Conservation (phyloP, 1,139 yeast species). For the Torulaspora globosa region DNA sequence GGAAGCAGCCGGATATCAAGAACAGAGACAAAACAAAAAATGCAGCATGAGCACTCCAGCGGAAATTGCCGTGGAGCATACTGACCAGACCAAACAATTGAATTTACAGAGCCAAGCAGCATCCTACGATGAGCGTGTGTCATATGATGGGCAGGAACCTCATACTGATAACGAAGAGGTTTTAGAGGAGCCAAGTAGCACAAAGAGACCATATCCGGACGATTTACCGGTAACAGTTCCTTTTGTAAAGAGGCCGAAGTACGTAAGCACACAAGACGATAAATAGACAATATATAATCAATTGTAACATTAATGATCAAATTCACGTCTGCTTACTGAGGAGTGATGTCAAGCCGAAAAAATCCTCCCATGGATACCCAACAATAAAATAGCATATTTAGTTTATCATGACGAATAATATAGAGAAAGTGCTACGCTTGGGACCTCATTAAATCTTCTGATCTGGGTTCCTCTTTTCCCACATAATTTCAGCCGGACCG, state of each 20-base stretch:
- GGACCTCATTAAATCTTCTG: constrained; percentile 14
- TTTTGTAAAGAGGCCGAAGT: constrained; percentile 4
- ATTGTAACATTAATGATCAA: constrained; percentile 1
- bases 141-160: constrained; percentile 3
- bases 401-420: constrained; percentile 1
- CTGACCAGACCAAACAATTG: not conserved
- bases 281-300: constrained; percentile 3
- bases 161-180: constrained; percentile 4
- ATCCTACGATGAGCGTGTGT: constrained; percentile 5
- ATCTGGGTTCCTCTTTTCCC: constrained; percentile 57
- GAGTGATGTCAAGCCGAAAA: not conserved
- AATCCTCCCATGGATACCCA: constrained; percentile 5
- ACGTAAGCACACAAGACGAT: constrained; percentile 1
- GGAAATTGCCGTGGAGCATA: not conserved
- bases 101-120: not conserved
- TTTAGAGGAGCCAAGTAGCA: constrained; percentile 10
- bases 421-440: not conserved
- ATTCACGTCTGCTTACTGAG: not conserved
- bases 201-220: constrained; percentile 16
- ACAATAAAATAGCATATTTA: constrained; percentile 8
- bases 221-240: constrained; percentile 15
- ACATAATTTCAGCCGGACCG: constrained; percentile 70
- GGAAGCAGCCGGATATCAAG: constrained; percentile 14
- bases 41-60: not conserved
- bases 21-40: not conserved